Evolutionary conservation across 2,329 filamentous ascomycete genomes (phyloP), one percentile per base, ranked within the genome.

Genomic region (Dactylella cylindrospora): DNA sequence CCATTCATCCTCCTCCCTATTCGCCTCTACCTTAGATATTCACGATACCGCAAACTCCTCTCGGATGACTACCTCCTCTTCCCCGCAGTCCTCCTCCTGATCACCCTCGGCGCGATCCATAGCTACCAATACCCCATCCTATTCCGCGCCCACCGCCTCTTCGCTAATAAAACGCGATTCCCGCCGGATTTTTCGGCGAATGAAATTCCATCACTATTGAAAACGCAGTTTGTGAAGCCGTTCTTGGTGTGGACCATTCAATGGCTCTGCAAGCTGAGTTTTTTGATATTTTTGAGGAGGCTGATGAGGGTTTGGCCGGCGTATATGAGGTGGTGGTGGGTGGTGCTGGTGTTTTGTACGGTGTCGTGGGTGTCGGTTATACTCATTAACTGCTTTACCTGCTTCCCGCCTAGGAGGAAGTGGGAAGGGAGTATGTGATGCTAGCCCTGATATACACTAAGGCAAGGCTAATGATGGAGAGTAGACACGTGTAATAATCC

Each of bases 261-360:
- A 23, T 43, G 28, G 10, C 25, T 36, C 23, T 53, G 39, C 31
- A 53, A 53, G 32, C 28, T 53, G 13, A 53, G 49, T 22, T 15
- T 53, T 13, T 23, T 53, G 12, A 33, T 53, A n/a, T 53, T 53
- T 19, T 17, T 53, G 8, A 29, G 49, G 39, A 13, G 49, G 31
- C 7, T 53, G 9, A 29, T 53, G 9, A 36, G 22, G 22, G 49
- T 53, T 29, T 53, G 49, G 49, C 49, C 49, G 13, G 49, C 29
- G 10, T 53, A 53, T 44, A 44, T 53, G 49, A 44, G 39, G 10
- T 53, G 49, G 49, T 53, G 49, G 49, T 53, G 49, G 49, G 49
- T n/a, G 13, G 49, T 38, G 5, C 1, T 54, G 10, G 50, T 23
- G 2, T 23, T 54, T 1, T 38, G 22, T 12, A 54, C 50, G 12